Evolutionary conservation across 2,329 filamentous ascomycete genomes (phyloP).

Genomic region (Colletotrichum plurivorum): DNA sequence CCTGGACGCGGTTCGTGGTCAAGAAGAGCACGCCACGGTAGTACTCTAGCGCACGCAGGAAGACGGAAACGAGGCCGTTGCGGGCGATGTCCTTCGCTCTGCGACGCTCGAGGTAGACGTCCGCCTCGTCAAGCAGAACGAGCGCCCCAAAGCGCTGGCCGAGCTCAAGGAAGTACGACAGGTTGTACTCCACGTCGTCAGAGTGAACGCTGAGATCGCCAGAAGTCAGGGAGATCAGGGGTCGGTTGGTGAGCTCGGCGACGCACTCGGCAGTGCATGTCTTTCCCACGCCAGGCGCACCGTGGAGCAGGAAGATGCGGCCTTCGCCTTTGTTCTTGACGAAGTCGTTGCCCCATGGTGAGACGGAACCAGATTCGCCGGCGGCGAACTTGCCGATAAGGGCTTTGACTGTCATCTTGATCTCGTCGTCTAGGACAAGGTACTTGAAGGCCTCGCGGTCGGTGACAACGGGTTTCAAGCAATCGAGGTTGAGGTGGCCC

Average conservation of each 20-base stretch:
- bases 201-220: constrained; percentile 62
- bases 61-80: constrained; percentile 64
- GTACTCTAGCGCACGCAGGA: constrained; percentile 66
- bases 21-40: constrained; percentile 65
- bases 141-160: constrained; percentile 65
- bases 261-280: constrained; percentile 70
- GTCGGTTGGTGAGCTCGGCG: constrained; percentile 64
- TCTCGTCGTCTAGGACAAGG: constrained; percentile 62
- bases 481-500: constrained; percentile 58
- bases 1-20: constrained; percentile 63
- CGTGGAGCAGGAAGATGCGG: constrained; percentile 66
- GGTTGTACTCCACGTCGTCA: constrained; percentile 56
- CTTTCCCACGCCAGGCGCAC: constrained; percentile 69
- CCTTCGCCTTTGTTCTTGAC: constrained; percentile 59
- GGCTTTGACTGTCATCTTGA: constrained; percentile 63
- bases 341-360: constrained; percentile 59
- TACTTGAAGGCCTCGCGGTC: constrained; percentile 66
- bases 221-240: constrained; percentile 65
- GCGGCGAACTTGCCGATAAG: constrained; percentile 63
- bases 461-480: constrained; percentile 56
- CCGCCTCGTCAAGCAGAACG: constrained; percentile 71
- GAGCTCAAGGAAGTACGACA: constrained; percentile 63
- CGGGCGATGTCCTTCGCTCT: constrained; percentile 58
- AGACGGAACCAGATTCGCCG: constrained; percentile 53
- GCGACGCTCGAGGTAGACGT: constrained; percentile 71